Conservation (phyloP, 139 green algal species). For the Nannochloris sp. region DNA sequence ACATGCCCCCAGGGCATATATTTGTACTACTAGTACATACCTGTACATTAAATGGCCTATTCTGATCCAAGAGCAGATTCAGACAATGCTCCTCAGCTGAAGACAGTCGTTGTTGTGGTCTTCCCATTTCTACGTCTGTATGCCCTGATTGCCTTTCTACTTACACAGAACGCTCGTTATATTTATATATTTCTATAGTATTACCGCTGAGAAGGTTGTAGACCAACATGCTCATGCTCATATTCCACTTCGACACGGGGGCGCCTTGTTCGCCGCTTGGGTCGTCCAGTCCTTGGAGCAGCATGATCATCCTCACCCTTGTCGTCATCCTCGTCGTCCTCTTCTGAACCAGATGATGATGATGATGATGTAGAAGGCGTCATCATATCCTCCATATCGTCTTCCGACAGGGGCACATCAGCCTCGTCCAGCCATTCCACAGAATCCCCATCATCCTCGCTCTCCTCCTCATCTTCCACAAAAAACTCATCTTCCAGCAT, state of each 20-base stretch:
- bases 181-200: not conserved
- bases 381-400: not conserved
- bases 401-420: slow-evolving; percentile 10
- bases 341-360: no score
- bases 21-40: not conserved
- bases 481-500: slow-evolving; percentile 36
- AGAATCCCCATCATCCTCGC: slow-evolving; percentile 41
- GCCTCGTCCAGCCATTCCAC: slow-evolving; percentile 54
- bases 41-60: slow-evolving; percentile 54
- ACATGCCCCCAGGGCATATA: no score
- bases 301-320: no score
- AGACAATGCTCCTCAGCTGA: slow-evolving; percentile 36
- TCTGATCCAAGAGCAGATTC: slow-evolving; percentile 40
- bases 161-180: not conserved
- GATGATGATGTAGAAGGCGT: no score
- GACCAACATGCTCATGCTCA: no score
- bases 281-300: no score
- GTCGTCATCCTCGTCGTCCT: no score
- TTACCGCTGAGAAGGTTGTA: no score
- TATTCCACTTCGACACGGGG: no score
- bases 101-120: not conserved
- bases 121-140: no score
- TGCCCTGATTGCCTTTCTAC: not conserved
- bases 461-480: slow-evolving; percentile 36
- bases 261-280: no score